phyloP scores from a whole-genome alignment of 176 grass and related monocot species.

The Eragrostis curvula region DNA sequence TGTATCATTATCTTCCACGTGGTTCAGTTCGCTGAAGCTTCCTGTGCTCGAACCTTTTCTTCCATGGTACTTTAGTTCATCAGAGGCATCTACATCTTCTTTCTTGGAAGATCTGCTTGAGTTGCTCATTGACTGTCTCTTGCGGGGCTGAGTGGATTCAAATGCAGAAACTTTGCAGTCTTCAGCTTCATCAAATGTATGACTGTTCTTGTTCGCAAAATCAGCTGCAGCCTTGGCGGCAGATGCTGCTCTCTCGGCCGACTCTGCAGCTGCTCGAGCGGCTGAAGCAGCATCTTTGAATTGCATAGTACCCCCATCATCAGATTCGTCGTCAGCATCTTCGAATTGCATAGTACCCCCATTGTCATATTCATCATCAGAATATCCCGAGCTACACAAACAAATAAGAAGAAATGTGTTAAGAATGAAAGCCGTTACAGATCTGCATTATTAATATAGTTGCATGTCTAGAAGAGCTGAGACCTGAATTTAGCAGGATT shows the following conservation, averaged over 20 bases:
- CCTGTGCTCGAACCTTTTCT: slow-evolving; percentile 42
- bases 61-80: slow-evolving; percentile 45
- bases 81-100: slow-evolving; percentile 42
- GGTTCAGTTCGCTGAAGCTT: slow-evolving; percentile 54
- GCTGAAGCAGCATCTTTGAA: slow-evolving; percentile 88
- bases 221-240: slow-evolving; percentile 81
- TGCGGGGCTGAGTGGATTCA: slow-evolving; percentile 29
- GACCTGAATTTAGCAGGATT: slow-evolving; percentile 58
- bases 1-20: slow-evolving; percentile 37
- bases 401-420: slow-evolving; percentile 15
- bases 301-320: slow-evolving; percentile 42
- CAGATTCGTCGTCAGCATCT: slow-evolving; percentile 45
- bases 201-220: slow-evolving; percentile 53
- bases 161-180: not conserved
- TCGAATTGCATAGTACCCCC: slow-evolving; percentile 58
- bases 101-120: slow-evolving; percentile 53
- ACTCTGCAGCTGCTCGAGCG: slow-evolving; percentile 79
- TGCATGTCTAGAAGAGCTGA: slow-evolving; percentile 3
- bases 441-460: not conserved
- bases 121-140: slow-evolving; percentile 50
- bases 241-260: slow-evolving; percentile 72
- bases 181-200: slow-evolving; percentile 32
- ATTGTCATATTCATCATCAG: slow-evolving; percentile 43
- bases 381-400: slow-evolving; percentile 38
- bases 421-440: not conserved